Evolutionary conservation across 2,329 filamentous ascomycete genomes (phyloP).

Genomic region (Fusarium proliferatum): DNA sequence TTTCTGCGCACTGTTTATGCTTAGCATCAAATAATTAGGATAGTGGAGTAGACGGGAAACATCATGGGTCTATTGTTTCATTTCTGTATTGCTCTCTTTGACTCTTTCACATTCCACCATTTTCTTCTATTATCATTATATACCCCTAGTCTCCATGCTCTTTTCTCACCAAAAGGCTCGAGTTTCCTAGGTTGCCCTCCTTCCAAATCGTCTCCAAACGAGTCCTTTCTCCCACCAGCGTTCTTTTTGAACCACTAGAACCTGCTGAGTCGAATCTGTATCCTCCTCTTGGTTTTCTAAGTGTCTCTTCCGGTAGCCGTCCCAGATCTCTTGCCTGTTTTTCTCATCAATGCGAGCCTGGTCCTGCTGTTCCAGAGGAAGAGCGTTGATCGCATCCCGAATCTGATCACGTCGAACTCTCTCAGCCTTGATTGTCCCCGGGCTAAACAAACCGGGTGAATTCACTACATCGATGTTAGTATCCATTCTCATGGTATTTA

Average conservation of each 20-base stretch:
- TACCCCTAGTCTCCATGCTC: not conserved
- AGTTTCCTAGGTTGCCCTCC: not conserved
- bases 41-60: no score
- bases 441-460: not conserved
- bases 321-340: not conserved
- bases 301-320: not conserved
- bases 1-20: no score
- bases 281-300: fast-evolving
- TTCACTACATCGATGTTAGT: not conserved
- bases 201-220: not conserved
- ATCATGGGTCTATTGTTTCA: not conserved
- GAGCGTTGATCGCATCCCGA: not conserved
- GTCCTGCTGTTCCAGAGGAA: fast-evolving
- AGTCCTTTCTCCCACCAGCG: not conserved
- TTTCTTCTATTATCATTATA: not conserved
- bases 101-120: not conserved
- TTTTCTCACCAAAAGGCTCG: not conserved
- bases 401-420: not conserved
- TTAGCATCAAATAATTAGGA: not conserved
- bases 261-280: not conserved
- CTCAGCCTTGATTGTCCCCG: not conserved
- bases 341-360: not conserved
- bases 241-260: fast-evolving
- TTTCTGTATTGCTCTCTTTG: not conserved
- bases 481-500: no score